A percentile compares a stretch with the other conserved stretches of the same genome.
Conservation (phyloP, 768 basidiomycete genomes). For the Epithele typhae region DNA sequence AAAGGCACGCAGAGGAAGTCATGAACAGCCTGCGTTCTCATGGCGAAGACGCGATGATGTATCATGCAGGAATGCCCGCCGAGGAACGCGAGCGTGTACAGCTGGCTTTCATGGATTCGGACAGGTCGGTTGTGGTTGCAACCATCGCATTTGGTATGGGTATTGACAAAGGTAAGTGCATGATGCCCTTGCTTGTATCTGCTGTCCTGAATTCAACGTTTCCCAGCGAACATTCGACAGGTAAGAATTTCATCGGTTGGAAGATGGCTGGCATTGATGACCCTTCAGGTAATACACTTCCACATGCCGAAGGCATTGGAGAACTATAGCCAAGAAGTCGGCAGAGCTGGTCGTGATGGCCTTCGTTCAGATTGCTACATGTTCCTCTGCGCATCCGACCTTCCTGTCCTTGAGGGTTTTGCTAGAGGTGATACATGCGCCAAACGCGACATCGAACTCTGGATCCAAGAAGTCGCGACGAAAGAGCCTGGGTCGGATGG, state of each 20-base stretch:
- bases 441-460: slow-evolving; percentile 33
- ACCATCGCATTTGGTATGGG: slow-evolving; percentile 48
- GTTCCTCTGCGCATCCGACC: slow-evolving; percentile 39
- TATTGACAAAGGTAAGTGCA: slow-evolving; percentile 33
- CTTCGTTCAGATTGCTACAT: slow-evolving; percentile 40
- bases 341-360: slow-evolving; percentile 40
- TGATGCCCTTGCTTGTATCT: neutral
- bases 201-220: too few relatives aligned
- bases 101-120: slow-evolving; percentile 35
- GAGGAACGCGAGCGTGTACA: slow-evolving; percentile 35
- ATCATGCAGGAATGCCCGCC: slow-evolving; percentile 39
- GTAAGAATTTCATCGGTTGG: slow-evolving; percentile 7
- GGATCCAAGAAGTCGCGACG: slow-evolving; percentile 36
- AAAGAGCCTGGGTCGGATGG: slow-evolving; percentile 33
- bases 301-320: slow-evolving; percentile 44
- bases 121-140: slow-evolving; percentile 35
- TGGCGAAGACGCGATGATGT: slow-evolving; percentile 30
- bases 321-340: slow-evolving; percentile 43
- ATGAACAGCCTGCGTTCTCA: slow-evolving; percentile 23
- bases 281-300: slow-evolving; percentile 34
- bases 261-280: too few relatives aligned
- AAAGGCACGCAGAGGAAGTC: slow-evolving; percentile 37
- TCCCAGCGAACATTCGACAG: slow-evolving; percentile 35
- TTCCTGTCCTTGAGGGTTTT: slow-evolving; percentile 46
- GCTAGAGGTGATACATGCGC: slow-evolving; percentile 44